A percentile compares a stretch with the other conserved stretches of the same genome.
Evolutionary conservation across 306 rosid species (phyloP).

Genomic region (Prunus fruticosa): DNA sequence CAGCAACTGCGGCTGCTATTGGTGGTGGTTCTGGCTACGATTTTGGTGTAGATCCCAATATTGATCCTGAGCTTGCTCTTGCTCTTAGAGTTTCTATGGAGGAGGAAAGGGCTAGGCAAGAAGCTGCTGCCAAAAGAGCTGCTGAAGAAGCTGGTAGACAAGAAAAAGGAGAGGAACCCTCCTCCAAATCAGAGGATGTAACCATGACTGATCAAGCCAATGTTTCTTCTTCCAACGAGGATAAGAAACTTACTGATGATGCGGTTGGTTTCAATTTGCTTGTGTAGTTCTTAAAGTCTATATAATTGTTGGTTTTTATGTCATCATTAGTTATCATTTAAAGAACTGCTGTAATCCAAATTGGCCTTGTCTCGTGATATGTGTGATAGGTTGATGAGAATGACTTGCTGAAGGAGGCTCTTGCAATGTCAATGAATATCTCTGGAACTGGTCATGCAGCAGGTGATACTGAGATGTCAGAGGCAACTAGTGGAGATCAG

Average conservation of each 20-base stretch:
- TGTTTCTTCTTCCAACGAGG: constrained; percentile 17
- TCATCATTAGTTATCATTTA: neutral
- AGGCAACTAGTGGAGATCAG: constrained; percentile 26
- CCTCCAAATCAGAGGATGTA: constrained; percentile 34
- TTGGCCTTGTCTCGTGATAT: constrained; percentile 5
- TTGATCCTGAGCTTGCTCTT: constrained; percentile 45
- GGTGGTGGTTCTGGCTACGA: constrained; percentile 36
- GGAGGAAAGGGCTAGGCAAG: constrained; percentile 49
- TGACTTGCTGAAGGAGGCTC: constrained; percentile 29
- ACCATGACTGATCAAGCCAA: constrained; percentile 23
- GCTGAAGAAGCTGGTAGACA: constrained; percentile 33
- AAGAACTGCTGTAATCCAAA: neutral
- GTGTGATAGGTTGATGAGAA: constrained; percentile 20
- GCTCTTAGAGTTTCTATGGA: constrained; percentile 50
- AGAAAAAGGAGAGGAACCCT: constrained; percentile 33
- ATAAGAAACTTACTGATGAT: constrained; percentile 10
- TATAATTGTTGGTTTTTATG: constrained; percentile 5
- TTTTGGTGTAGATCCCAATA: constrained; percentile 39
- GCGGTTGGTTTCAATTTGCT: constrained; percentile 8
- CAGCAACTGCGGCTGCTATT: constrained; percentile 32
- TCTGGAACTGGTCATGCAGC: constrained; percentile 27
- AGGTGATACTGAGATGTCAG: constrained; percentile 38
- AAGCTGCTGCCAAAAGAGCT: constrained; percentile 40
- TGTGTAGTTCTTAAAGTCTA: neutral
- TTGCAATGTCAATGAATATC: constrained; percentile 28